phyloP scores from a whole-genome alignment of 1,284 basidiomycete genomes.

The Austropuccinia psidii region DNA sequence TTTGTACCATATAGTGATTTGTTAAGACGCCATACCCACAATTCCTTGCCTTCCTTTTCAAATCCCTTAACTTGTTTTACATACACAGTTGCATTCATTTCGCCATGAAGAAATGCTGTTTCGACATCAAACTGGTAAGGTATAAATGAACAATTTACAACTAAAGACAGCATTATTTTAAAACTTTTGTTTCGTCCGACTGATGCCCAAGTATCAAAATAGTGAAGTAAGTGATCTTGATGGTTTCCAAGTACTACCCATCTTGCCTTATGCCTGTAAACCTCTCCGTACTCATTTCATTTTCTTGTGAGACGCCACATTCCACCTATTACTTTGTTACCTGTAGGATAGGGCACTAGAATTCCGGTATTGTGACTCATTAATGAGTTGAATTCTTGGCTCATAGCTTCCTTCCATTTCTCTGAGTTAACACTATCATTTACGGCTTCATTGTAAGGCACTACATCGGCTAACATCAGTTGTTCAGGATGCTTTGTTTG shows the following conservation, averaged over 20 bases:
- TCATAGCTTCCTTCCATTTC: not conserved
- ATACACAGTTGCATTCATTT: not conserved
- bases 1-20: not conserved
- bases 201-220: not conserved
- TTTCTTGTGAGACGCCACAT: conserved; percentile 11
- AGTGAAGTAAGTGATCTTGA: conserved; percentile 4
- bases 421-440: not conserved
- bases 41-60: not conserved
- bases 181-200: not conserved
- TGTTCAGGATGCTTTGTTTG: no score
- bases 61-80: not conserved
- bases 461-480: not conserved
- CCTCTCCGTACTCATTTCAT: not conserved
- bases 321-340: conserved; percentile 5
- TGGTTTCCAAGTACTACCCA: conserved; percentile 10
- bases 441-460: not conserved
- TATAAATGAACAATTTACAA: not conserved
- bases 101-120: conserved; percentile 1
- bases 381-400: not conserved
- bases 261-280: not conserved
- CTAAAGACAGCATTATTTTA: not conserved
- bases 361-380: not conserved
- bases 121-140: conserved; percentile 2
- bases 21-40: not conserved
- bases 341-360: not conserved